Percentiles rank a stretch among this genome's conserved stretches.
phyloP scores from a whole-genome alignment of 2,329 filamentous ascomycete genomes.

The Curvularia sp. region DNA sequence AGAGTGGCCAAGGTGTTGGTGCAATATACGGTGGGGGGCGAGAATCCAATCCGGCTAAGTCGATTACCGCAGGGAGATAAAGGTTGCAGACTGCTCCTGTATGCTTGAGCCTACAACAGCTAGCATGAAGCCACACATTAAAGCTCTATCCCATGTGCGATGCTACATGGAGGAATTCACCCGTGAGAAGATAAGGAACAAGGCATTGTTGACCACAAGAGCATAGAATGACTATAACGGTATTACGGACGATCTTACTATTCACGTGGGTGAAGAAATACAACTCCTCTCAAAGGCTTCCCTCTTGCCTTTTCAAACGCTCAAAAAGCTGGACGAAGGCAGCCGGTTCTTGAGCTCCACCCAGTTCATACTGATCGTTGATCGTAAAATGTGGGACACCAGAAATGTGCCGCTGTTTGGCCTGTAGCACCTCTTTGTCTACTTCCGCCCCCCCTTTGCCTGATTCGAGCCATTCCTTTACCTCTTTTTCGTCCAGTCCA shows the following conservation, averaged over 20 bases:
- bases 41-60: neutral
- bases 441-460: conserved; percentile 55
- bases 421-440: conserved; percentile 56
- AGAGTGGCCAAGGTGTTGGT: no score
- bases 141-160: neutral
- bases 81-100: neutral
- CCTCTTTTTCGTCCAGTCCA: conserved; percentile 53
- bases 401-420: conserved; percentile 59
- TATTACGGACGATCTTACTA: neutral
- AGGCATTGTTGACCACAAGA: no score
- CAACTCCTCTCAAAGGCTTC: conserved; percentile 18
- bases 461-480: conserved; percentile 53
- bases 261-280: neutral
- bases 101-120: neutral
- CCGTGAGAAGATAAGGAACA: neutral
- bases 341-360: conserved; percentile 74
- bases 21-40: neutral
- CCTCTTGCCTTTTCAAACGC: conserved; percentile 60
- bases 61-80: neutral
- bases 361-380: conserved; percentile 70
- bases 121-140: neutral
- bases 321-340: conserved; percentile 72
- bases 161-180: neutral
- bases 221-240: no score
- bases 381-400: conserved; percentile 80